Percentiles rank a stretch among this genome's conserved stretches.
phyloP scores from a whole-genome alignment of 345 rosid genomes.

The Camelina neglecta region DNA sequence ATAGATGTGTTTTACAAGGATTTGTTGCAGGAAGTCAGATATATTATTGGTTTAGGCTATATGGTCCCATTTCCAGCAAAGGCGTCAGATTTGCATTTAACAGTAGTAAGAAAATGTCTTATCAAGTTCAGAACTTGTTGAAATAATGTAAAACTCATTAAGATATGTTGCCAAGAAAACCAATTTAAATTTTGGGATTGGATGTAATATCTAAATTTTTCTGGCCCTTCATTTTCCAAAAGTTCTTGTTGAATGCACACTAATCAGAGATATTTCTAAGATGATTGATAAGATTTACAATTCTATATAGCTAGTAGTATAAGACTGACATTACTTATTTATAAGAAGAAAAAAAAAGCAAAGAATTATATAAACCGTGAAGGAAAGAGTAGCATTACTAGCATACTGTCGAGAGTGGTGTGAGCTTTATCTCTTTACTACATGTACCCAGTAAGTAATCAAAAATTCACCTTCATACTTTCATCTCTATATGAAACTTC shows the following conservation, averaged over 20 bases:
- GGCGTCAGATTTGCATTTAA: slow-evolving; percentile 47
- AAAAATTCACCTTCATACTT: neutral
- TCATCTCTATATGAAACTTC: neutral
- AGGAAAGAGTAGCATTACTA: too few relatives aligned
- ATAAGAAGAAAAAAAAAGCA: too few relatives aligned
- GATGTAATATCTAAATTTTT: slow-evolving; percentile 15
- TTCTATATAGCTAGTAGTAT: too few relatives aligned
- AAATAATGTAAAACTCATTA: slow-evolving; percentile 30
- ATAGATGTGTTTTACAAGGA: neutral
- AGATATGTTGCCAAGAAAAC: slow-evolving; percentile 25
- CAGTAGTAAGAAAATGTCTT: slow-evolving; percentile 32
- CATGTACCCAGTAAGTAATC: neutral
- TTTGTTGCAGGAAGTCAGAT: neutral
- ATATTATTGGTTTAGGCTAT: slow-evolving; percentile 36
- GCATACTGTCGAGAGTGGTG: too few relatives aligned
- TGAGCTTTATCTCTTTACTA: too few relatives aligned
- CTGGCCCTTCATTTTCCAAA: neutral
- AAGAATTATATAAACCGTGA: too few relatives aligned
- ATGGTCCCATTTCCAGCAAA: slow-evolving; percentile 45
- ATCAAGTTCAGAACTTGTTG: slow-evolving; percentile 44
- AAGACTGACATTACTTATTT: too few relatives aligned
- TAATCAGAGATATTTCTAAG: neutral
- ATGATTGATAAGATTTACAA: neutral
- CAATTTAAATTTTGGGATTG: slow-evolving; percentile 15
- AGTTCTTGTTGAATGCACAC: neutral